Evolutionary conservation across 2,329 filamentous ascomycete genomes (phyloP).

Genomic region (Endoconidiophora laricicola): DNA sequence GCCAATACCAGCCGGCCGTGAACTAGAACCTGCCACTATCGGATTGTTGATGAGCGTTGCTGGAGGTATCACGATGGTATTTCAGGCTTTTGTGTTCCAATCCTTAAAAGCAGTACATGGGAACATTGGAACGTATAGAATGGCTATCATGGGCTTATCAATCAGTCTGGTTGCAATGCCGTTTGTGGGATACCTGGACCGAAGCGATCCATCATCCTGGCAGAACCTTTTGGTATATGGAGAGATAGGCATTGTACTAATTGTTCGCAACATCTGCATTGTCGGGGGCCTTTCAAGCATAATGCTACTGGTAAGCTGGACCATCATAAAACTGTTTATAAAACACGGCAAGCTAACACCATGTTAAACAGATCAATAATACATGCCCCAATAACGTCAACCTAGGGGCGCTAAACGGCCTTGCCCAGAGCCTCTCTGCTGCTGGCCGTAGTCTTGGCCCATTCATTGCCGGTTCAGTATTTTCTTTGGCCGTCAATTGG

Average conservation of each 20-base stretch:
- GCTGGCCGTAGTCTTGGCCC: constrained; percentile 78
- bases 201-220: not conserved
- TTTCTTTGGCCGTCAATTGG: constrained; percentile 59
- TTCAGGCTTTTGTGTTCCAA: constrained; percentile 76
- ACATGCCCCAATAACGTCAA: constrained; percentile 28
- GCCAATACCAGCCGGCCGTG: constrained; percentile 56
- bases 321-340: not conserved
- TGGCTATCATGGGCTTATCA: constrained; percentile 63
- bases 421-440: constrained; percentile 86
- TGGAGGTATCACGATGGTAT: constrained; percentile 69
- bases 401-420: constrained; percentile 77
- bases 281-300: constrained; percentile 84
- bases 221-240: constrained; percentile 52
- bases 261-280: constrained; percentile 79
- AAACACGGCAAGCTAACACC: not conserved
- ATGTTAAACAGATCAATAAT: constrained; percentile 6
- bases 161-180: constrained; percentile 77
- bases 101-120: constrained; percentile 62
- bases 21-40: constrained; percentile 61
- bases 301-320: constrained; percentile 54
- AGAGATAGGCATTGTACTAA: constrained; percentile 63
- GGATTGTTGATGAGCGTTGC: constrained; percentile 74
- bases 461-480: constrained; percentile 73
- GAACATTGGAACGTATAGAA: constrained; percentile 70
- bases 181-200: constrained; percentile 62